Evolutionary conservation across 768 basidiomycete genomes (phyloP), one percentile per base, ranked within the genome.

Genomic region (Rubroboletus satanas): DNA sequence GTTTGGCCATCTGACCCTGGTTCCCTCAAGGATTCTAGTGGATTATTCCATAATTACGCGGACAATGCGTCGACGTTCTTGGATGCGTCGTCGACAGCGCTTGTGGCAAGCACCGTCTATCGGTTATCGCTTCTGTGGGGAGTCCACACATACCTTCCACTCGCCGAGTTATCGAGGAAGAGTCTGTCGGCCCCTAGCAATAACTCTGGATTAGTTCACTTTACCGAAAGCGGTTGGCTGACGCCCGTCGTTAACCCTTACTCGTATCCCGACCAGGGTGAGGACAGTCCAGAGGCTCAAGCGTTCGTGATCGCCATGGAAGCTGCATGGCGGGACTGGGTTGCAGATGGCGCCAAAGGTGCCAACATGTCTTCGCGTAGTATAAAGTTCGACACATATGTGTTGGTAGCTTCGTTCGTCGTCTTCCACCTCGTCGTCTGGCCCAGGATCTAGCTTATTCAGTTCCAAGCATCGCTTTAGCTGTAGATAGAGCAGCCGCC

Each of bases 261-360:
- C 50, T 66, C 74, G 2, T 84, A 77, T 62, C 72, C 74, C 0
- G 11, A 57, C 2, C 54, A 79, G 55, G 85, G 87, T 0, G 54
- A 69, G 0, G 21, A 81, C 18, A 88, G 87, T 55, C 81, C 92
- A 2, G 93, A 95, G 68, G 84, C 78, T 0, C 79, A 94, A 72
- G 88, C 87, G 7, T 95, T 95, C 68, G 81, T 88, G 11, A 67
- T 94, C 6, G 77, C 84, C 63, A 76, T 93, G 71, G 77, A 91
- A 54, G 80, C 88, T 0, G 87, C 88, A 5, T 89, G 84, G 77
- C 74, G 77, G 42, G 91, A 92, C 59, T 93, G 90, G 89, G 76
- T 79, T 1, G 73, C 71, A 0, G 77, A 66, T 29, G 86, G 87
- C 0, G 71, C 78, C 4, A 71, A 74, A 28, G 84, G 85, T 7